These are phyloP conservation scores for Schizothecium vesticola DNA, from an alignment of 495 filamentous ascomycete species.

Conservation along the genomic window DNA sequence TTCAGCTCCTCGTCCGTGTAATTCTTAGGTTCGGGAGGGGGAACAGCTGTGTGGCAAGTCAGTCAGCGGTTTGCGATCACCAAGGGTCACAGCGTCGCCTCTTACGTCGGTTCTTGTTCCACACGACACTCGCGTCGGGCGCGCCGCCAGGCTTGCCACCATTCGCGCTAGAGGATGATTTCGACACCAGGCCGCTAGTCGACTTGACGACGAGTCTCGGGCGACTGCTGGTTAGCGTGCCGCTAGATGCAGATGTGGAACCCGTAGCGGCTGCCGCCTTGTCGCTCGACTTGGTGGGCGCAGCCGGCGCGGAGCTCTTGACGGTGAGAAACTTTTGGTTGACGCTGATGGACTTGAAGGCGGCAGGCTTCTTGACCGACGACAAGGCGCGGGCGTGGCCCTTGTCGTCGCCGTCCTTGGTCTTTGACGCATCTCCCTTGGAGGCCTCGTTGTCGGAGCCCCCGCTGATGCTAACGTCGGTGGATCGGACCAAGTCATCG, in stretches of 20 bases:
- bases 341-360: conserved; percentile 92
- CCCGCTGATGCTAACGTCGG: conserved; percentile 55
- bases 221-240: conserved; percentile 40
- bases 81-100: not conserved
- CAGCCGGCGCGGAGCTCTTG: conserved; percentile 38
- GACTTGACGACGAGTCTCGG: conserved; percentile 52
- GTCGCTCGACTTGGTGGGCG: conserved; percentile 48
- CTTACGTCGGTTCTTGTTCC: conserved; percentile 95
- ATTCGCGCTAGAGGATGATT: conserved; percentile 51
- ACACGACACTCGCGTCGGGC: conserved; percentile 70
- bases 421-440: conserved; percentile 45
- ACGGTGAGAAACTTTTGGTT: conserved; percentile 78
- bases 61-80: conserved; percentile 9
- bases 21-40: conserved; percentile 78
- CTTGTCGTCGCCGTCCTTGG: conserved; percentile 45
- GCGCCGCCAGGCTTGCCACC: conserved; percentile 47
- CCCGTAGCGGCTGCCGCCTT: conserved; percentile 34
- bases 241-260: conserved; percentile 28
- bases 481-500: conserved; percentile 47
- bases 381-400: conserved; percentile 63
- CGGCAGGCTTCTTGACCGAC: conserved; percentile 69
- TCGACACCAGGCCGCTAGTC: conserved; percentile 43
- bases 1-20: conserved; percentile 97
- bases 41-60: conserved; percentile 49
- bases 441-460: conserved; percentile 66